Evolutionary conservation across 306 rosid genomes (phyloP).

Genomic region (Carpinus viminea): DNA sequence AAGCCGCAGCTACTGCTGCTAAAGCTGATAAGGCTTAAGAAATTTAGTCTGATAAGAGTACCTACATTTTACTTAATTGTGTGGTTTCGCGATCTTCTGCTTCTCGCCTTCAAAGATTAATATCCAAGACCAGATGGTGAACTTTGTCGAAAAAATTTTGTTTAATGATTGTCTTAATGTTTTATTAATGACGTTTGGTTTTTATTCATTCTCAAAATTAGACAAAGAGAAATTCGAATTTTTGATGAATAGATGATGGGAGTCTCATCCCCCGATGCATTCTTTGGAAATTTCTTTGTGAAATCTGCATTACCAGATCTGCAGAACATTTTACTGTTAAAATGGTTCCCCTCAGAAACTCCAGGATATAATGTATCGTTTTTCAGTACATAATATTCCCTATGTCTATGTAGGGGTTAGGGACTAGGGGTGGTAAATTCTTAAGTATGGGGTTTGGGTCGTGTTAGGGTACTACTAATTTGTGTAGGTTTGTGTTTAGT

Average conservation of each 20-base stretch:
- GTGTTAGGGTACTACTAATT: too few relatives aligned
- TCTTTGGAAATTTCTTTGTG: too few relatives aligned
- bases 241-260: not conserved
- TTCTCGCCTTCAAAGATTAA: not conserved
- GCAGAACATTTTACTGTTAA: too few relatives aligned
- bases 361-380: too few relatives aligned
- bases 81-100: not conserved
- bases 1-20: conserved; percentile 46
- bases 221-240: not conserved
- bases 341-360: too few relatives aligned
- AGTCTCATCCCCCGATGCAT: not conserved
- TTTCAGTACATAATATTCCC: too few relatives aligned
- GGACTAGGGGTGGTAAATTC: too few relatives aligned
- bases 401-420: too few relatives aligned
- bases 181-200: not conserved
- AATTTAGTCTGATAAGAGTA: conserved; percentile 6
- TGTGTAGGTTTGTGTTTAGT: too few relatives aligned
- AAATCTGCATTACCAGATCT: not conserved
- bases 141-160: not conserved
- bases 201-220: not conserved
- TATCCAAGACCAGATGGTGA: not conserved
- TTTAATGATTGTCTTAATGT: not conserved
- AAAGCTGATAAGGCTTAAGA: conserved; percentile 29
- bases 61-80: not conserved
- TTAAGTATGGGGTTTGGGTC: too few relatives aligned